Percentiles rank a stretch among this genome's conserved stretches.
Evolutionary conservation across 306 rosid genomes (phyloP).

Genomic region (Sechiopsis laciniata): DNA sequence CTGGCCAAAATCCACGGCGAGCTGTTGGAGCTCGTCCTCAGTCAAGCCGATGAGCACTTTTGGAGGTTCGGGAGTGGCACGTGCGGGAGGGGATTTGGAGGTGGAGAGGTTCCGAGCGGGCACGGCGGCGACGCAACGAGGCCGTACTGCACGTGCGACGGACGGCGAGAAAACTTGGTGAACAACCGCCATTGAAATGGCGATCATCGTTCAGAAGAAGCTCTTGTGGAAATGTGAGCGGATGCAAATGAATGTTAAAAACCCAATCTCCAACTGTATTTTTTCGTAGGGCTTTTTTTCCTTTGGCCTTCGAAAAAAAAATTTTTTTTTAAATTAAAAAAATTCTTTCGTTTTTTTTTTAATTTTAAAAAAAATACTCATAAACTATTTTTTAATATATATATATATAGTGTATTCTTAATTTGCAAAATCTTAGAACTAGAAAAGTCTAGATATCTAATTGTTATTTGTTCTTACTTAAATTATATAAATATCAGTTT

Average conservation of each 20-base stretch:
- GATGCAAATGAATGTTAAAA: not conserved
- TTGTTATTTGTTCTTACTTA: too few species aligned
- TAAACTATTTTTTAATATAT: too few species aligned
- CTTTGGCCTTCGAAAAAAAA: not conserved
- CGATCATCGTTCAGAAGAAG: slow-evolving; percentile 29
- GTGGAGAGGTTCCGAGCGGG: slow-evolving; percentile 30
- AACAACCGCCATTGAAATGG: slow-evolving; percentile 52
- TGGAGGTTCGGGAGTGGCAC: slow-evolving; percentile 28
- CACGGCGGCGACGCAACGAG: slow-evolving; percentile 29
- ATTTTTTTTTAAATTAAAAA: too few species aligned
- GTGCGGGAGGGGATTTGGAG: slow-evolving; percentile 28
- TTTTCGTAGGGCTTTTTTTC: not conserved
- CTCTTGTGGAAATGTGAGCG: not conserved
- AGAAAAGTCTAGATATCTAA: too few species aligned
- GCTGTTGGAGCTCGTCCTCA: slow-evolving; percentile 67
- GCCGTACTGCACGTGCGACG: slow-evolving; percentile 47
- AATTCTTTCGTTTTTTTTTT: too few species aligned
- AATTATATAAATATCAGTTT: too few species aligned
- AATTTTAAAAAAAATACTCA: too few species aligned
- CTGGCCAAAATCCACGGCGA: slow-evolving; percentile 66
- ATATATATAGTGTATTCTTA: too few species aligned
- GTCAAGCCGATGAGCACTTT: slow-evolving; percentile 80
- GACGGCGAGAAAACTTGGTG: slow-evolving; percentile 59
- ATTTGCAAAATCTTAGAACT: too few species aligned
- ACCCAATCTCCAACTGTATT: slow-evolving; percentile 2